These are phyloP conservation scores for Aspergillus sp. DNA, from an alignment of 2,329 filamentous ascomycete species.

Conservation along the genomic window DNA sequence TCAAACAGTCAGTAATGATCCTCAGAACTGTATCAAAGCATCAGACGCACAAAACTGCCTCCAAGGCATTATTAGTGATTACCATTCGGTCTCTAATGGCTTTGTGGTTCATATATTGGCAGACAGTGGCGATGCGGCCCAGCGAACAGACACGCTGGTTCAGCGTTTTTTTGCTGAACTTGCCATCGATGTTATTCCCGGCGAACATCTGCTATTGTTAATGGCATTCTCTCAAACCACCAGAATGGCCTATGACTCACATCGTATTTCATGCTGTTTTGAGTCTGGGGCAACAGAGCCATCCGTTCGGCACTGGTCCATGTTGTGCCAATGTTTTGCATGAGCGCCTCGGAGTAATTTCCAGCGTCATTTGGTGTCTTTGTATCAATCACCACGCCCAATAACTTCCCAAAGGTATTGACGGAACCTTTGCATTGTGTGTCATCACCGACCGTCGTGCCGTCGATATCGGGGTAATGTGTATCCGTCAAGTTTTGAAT, in stretches of 20 bases:
- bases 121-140: conserved; percentile 2
- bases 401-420: neutral
- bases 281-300: conserved; percentile 1
- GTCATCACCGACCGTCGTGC: neutral
- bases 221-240: neutral
- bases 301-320: neutral
- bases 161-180: neutral
- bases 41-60: neutral
- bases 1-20: neutral
- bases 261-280: neutral
- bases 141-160: neutral
- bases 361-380: neutral
- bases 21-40: neutral
- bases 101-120: conserved; percentile 4
- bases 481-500: neutral
- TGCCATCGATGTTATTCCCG: neutral
- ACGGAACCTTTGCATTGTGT: neutral
- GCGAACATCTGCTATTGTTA: conserved; percentile 1
- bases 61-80: neutral
- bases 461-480: neutral
- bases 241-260: neutral
- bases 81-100: neutral
- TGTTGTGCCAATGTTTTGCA: conserved; percentile 7
- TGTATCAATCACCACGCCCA: neutral
- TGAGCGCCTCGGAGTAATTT: conserved; percentile 4